Percentiles rank a stretch among this genome's conserved stretches.
Conservation (phyloP, 2,329 filamentous ascomycete genomes). For the Stemphylium vesicarium region DNA sequence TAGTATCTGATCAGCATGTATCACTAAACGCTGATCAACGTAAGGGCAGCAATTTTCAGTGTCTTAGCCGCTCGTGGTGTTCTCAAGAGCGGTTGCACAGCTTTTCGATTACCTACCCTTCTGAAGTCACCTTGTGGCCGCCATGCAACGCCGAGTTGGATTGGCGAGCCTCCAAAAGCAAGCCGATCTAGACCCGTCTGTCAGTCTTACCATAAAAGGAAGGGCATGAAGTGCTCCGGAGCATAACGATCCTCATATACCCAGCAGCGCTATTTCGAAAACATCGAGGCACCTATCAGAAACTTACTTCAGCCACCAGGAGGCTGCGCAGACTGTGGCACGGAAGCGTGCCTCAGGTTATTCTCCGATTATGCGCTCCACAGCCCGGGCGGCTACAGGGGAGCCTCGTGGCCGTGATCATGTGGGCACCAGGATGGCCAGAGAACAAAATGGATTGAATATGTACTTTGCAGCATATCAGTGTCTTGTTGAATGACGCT, state of each 20-base stretch:
- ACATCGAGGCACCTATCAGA: slow-evolving; percentile 5
- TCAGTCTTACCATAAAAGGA: background rate
- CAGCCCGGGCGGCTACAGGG: slow-evolving; percentile 20
- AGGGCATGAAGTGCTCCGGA: slow-evolving; percentile 4
- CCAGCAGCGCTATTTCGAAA: slow-evolving; percentile 26
- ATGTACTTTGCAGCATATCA: slow-evolving; percentile 16
- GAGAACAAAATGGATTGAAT: slow-evolving; percentile 21
- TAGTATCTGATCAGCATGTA: background rate
- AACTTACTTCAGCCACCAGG: slow-evolving; percentile 3
- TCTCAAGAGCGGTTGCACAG: background rate
- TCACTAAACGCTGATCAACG: too few relatives aligned
- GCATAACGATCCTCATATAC: background rate
- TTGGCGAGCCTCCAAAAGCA: background rate
- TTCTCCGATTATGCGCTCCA: slow-evolving; percentile 26
- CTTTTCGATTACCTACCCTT: background rate
- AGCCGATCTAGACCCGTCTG: background rate
- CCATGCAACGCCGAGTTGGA: background rate
- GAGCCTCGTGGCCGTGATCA: slow-evolving; percentile 7
- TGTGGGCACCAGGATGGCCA: slow-evolving; percentile 8
- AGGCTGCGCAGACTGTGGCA: slow-evolving; percentile 7
- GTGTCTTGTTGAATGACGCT: slow-evolving; percentile 37
- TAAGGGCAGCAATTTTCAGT: too few relatives aligned
- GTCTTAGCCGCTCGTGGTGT: background rate
- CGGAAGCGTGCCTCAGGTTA: slow-evolving; percentile 22
- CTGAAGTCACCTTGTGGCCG: background rate